Evolutionary conservation across 495 filamentous ascomycete genomes (phyloP).

Genomic region (Lasiosphaeria miniovina): DNA sequence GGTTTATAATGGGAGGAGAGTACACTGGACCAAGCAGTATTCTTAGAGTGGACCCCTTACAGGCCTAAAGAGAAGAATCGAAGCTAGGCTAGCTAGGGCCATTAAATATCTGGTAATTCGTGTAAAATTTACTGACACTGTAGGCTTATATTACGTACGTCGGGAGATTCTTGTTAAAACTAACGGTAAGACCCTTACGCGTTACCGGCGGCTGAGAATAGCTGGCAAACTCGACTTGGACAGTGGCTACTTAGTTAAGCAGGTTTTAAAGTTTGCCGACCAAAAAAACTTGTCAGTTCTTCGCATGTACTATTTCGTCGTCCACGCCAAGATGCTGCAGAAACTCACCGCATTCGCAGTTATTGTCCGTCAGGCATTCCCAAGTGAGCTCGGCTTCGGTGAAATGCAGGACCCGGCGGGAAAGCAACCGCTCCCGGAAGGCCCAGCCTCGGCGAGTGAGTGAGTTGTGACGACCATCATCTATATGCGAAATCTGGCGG

Average conservation of each 20-base stretch:
- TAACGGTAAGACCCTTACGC: background rate
- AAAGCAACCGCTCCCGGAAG: too few relatives aligned
- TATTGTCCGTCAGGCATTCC: too few relatives aligned
- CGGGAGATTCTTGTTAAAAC: constrained; percentile 3
- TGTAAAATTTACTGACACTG: background rate
- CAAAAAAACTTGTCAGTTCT: background rate
- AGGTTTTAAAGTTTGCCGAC: constrained; percentile 5
- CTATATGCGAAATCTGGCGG: too few relatives aligned
- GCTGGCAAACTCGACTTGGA: background rate
- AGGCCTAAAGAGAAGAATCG: background rate
- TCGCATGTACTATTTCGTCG: too few relatives aligned
- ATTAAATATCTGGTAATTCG: constrained; percentile 3
- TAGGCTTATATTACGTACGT: constrained; percentile 2
- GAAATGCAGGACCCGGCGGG: too few relatives aligned
- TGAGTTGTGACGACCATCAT: too few relatives aligned
- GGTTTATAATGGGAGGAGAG: constrained; percentile 4
- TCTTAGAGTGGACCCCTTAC: background rate
- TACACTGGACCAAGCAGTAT: background rate
- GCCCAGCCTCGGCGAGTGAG: too few relatives aligned
- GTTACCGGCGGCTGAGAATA: background rate
- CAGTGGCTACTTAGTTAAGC: background rate
- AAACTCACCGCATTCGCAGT: too few relatives aligned
- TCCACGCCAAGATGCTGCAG: too few relatives aligned
- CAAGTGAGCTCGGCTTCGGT: too few relatives aligned
- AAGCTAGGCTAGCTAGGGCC: background rate